A percentile compares a stretch with the other conserved stretches of the same genome.
Conservation (phyloP, 2,329 filamentous ascomycete genomes). For the Ilyonectria robusta region DNA sequence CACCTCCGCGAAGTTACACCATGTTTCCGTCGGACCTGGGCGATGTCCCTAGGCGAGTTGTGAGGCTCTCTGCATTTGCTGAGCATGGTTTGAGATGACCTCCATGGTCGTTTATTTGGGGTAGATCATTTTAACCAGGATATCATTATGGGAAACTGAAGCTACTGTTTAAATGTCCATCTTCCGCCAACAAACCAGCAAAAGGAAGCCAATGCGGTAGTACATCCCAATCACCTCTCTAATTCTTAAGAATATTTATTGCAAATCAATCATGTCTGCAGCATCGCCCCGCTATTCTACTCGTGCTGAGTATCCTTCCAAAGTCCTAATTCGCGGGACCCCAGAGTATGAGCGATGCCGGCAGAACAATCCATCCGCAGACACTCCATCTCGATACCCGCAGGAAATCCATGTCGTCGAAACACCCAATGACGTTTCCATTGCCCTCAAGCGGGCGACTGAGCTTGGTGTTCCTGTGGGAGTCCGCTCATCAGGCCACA, state of each 20-base stretch:
- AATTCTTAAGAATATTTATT: neutral
- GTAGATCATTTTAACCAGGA: neutral
- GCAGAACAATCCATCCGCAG: constrained; percentile 27
- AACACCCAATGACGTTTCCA: constrained; percentile 9
- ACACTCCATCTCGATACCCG: constrained; percentile 21
- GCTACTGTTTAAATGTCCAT: neutral
- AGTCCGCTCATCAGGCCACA: constrained; percentile 28
- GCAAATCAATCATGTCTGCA: constrained; percentile 5
- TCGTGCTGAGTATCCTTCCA: constrained; percentile 17
- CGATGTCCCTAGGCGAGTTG: neutral
- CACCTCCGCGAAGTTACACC: neutral
- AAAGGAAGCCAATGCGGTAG: neutral
- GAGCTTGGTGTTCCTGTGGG: constrained; percentile 27
- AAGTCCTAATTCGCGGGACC: constrained; percentile 21
- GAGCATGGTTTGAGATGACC: neutral
- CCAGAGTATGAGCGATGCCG: constrained; percentile 30
- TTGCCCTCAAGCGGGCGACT: constrained; percentile 19
- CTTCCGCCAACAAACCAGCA: neutral
- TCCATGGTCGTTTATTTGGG: neutral
- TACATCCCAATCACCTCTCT: neutral
- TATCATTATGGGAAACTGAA: neutral
- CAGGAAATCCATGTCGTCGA: constrained; percentile 26
- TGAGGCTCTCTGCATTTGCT: neutral
- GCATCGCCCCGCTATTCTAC: constrained; percentile 20
- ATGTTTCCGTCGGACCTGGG: neutral